Conservation (phyloP, 495 filamentous ascomycete species). For the Sporormia fimetaria region DNA sequence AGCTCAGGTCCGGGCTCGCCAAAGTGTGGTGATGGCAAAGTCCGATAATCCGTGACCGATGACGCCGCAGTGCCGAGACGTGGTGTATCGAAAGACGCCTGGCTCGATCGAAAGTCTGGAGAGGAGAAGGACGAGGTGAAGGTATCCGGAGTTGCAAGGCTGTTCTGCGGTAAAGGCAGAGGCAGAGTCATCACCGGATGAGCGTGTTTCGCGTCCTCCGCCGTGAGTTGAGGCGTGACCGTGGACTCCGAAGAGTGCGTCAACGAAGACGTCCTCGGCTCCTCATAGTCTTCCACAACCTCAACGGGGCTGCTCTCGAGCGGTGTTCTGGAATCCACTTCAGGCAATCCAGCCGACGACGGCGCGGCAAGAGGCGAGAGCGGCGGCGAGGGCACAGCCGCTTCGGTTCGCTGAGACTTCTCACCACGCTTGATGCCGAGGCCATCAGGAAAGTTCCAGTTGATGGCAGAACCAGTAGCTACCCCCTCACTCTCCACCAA, state of each 20-base stretch:
- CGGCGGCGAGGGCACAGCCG: slow-evolving; percentile 20
- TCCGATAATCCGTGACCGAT: slow-evolving; percentile 56
- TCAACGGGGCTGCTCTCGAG: slow-evolving; percentile 30
- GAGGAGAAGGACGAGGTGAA: slow-evolving; percentile 40
- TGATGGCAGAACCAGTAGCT: slow-evolving; percentile 26
- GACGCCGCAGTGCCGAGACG: slow-evolving; percentile 61
- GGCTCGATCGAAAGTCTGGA: slow-evolving; percentile 32
- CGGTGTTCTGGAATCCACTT: slow-evolving; percentile 6
- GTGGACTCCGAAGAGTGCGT: slow-evolving; percentile 45
- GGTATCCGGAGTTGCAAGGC: slow-evolving; percentile 31
- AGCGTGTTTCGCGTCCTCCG: slow-evolving; percentile 35
- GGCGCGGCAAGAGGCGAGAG: neutral
- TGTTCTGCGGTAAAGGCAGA: slow-evolving; percentile 24
- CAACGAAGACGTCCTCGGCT: slow-evolving; percentile 33
- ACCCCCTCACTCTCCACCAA: slow-evolving; percentile 35
- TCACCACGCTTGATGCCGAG: slow-evolving; percentile 25
- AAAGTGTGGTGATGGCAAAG: slow-evolving; percentile 47
- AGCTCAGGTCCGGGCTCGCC: slow-evolving; percentile 53
- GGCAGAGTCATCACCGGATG: slow-evolving; percentile 28
- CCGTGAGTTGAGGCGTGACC: slow-evolving; percentile 39
- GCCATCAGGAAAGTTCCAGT: slow-evolving; percentile 31
- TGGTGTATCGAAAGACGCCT: slow-evolving; percentile 46
- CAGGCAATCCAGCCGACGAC: neutral
- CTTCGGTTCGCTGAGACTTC: slow-evolving; percentile 26
- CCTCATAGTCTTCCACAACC: slow-evolving; percentile 37